phyloP scores from a whole-genome alignment of 2,329 filamentous ascomycete species.

The Cercospora zeae-maydis region DNA sequence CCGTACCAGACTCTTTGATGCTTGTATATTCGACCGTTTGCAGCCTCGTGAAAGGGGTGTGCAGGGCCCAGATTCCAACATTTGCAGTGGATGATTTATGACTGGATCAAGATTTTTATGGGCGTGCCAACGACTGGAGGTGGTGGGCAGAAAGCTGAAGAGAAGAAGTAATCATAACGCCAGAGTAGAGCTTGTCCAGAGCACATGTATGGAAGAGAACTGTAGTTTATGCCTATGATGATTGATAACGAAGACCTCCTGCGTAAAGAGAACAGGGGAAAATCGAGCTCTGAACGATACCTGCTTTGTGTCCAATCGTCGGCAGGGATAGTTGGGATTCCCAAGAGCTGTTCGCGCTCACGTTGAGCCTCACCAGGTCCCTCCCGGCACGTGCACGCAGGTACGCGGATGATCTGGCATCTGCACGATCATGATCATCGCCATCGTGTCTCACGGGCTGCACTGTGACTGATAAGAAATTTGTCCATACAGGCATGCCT shows the following conservation, averaged over 20 bases:
- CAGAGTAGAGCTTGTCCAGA: background rate
- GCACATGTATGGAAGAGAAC: background rate
- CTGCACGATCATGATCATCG: background rate
- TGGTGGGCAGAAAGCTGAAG: constrained; percentile 11
- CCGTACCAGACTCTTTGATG: constrained; percentile 28
- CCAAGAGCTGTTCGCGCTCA: no score
- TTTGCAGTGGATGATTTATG: constrained; percentile 64
- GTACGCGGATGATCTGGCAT: background rate
- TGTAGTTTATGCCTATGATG: background rate
- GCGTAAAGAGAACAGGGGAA: background rate
- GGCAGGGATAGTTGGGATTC: background rate
- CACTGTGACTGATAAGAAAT: background rate
- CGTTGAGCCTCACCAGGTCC: background rate
- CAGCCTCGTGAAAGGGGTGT: no score
- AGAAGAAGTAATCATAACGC: constrained; percentile 11
- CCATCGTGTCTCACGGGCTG: background rate
- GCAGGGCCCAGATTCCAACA: no score
- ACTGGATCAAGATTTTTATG: constrained; percentile 53
- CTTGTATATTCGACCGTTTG: no score
- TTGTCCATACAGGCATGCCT: background rate
- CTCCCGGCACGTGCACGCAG: constrained; percentile 6
- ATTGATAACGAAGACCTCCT: background rate
- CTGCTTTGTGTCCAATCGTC: background rate
- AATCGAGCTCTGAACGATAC: background rate
- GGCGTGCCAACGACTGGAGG: constrained; percentile 76